Evolutionary conservation across 208 protist genomes (phyloP).

Genomic region (Trypanosoma conorhini): DNA sequence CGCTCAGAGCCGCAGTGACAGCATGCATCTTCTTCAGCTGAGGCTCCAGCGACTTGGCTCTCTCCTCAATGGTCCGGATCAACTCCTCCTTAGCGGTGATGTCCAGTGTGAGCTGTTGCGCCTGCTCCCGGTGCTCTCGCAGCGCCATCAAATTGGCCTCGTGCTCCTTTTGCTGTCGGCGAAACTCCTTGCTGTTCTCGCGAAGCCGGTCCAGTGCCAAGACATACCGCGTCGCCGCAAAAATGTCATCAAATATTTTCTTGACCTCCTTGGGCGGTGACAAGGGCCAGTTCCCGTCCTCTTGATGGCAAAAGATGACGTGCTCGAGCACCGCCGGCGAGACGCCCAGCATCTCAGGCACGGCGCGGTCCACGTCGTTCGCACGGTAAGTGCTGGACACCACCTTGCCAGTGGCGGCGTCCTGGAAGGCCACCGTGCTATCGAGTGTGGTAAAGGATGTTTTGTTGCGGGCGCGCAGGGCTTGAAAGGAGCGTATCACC

Average conservation of each 20-base stretch:
- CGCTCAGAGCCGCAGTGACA: conserved; percentile 46
- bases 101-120: conserved; percentile 53
- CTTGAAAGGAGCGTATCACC: conserved; percentile 93
- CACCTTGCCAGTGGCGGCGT: conserved; percentile 78
- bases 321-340: conserved; percentile 98
- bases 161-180: conserved; percentile 82
- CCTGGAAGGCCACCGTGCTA: conserved; percentile 92
- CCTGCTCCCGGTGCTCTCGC: conserved; percentile 80
- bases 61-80: conserved; percentile 38
- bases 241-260: conserved; percentile 99
- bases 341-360: conserved; percentile 98
- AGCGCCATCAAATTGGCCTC: conserved; percentile 73
- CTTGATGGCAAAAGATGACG: conserved; percentile 98
- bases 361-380: conserved; percentile 95
- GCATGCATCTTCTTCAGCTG: conserved; percentile 53
- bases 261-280: conserved; percentile 94
- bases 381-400: conserved; percentile 87
- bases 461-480: conserved; percentile 87
- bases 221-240: conserved; percentile 95
- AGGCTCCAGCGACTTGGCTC: conserved; percentile 53
- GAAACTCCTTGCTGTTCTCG: conserved; percentile 87
- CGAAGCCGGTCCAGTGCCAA: conserved; percentile 85
- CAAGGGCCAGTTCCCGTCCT: conserved; percentile 98
- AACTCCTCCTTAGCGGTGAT: conserved; percentile 64
- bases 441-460: conserved; percentile 94